These are phyloP conservation scores for Gypsophila paniculata DNA, from an alignment of 179 eudicot species.

Conservation along the genomic window DNA sequence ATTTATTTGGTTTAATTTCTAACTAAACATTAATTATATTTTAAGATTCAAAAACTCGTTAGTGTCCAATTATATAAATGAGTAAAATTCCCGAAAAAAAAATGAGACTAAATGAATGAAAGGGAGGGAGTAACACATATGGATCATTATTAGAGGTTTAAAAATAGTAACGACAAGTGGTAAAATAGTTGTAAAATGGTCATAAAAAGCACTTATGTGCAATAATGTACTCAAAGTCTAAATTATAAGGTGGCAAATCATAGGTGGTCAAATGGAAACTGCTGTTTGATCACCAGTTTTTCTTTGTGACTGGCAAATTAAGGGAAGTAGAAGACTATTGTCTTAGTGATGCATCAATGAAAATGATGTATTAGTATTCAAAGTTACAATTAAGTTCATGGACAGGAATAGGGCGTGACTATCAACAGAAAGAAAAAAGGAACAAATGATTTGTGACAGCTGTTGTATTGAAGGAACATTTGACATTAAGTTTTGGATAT, in stretches of 20 bases:
- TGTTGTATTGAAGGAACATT: neutral
- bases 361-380: conserved; percentile 13
- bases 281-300: conserved; percentile 27
- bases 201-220: too few relatives aligned
- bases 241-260: conserved; percentile 25
- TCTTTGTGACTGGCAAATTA: conserved; percentile 13
- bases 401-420: conserved; percentile 1
- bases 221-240: too few relatives aligned
- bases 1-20: too few relatives aligned
- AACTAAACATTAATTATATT: too few relatives aligned
- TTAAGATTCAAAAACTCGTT: too few relatives aligned
- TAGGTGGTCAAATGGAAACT: conserved; percentile 28
- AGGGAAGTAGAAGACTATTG: conserved; percentile 14
- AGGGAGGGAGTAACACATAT: too few relatives aligned
- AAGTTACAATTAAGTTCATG: conserved; percentile 5
- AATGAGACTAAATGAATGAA: too few relatives aligned
- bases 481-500: neutral
- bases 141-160: too few relatives aligned
- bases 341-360: conserved; percentile 1
- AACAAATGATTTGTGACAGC: neutral
- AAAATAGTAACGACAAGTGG: too few relatives aligned
- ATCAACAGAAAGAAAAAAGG: conserved; percentile 8
- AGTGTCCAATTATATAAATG: too few relatives aligned
- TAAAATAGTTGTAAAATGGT: too few relatives aligned
- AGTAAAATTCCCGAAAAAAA: too few relatives aligned